These are phyloP conservation scores for Maudiozyma pseudohumilis DNA, from an alignment of 805 yeast species.

Conservation along the genomic window DNA sequence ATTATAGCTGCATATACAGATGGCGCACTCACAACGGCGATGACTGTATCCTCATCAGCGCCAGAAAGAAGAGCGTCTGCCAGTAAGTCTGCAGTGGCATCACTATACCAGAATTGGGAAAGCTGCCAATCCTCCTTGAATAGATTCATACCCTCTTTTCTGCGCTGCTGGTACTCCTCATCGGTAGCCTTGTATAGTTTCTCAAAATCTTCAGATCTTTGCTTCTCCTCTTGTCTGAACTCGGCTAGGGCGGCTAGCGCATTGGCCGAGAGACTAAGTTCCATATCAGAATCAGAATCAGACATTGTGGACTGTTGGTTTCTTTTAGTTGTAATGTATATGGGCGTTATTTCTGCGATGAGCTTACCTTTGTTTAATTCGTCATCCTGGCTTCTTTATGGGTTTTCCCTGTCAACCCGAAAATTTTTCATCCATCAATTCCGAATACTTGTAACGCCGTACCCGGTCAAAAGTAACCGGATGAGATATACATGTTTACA, in stretches of 20 bases:
- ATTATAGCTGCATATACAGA: slow-evolving; percentile 80
- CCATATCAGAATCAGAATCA: slow-evolving; percentile 20
- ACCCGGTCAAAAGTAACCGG: too few relatives aligned
- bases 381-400: too few relatives aligned
- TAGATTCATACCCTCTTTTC: slow-evolving; percentile 48
- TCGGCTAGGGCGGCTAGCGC: slow-evolving; percentile 49
- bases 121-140: slow-evolving; percentile 92
- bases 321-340: too few relatives aligned
- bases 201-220: slow-evolving; percentile 46
- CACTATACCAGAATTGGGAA: slow-evolving; percentile 85
- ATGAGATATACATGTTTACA: too few relatives aligned
- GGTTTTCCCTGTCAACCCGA: too few relatives aligned
- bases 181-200: slow-evolving; percentile 49
- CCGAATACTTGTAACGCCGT: too few relatives aligned
- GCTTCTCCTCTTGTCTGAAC: slow-evolving; percentile 55
- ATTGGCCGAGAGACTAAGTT: slow-evolving; percentile 34
- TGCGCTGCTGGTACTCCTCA: slow-evolving; percentile 29
- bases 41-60: slow-evolving; percentile 59
- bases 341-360: too few relatives aligned
- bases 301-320: slow-evolving; percentile 3
- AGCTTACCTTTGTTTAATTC: too few relatives aligned
- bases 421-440: too few relatives aligned
- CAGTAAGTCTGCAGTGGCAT: slow-evolving; percentile 55
- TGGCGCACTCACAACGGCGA: slow-evolving; percentile 81
- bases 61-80: slow-evolving; percentile 69